Evolutionary conservation across 257 asterid species (phyloP), one percentile per base, ranked within the genome.

Genomic region (Solanum chiquidenum): DNA sequence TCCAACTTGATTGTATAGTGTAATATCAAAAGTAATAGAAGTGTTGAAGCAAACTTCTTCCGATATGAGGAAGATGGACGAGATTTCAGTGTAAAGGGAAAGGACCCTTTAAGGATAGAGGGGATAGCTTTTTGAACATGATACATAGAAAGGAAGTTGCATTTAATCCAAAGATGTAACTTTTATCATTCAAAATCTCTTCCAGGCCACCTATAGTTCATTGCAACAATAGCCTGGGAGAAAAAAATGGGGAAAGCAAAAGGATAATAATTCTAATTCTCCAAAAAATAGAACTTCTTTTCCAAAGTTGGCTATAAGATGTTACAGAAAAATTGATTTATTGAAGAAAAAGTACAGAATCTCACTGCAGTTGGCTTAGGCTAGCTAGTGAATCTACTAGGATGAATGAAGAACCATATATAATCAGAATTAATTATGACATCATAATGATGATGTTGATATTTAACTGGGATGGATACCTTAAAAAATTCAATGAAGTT

Each of bases 401-500:
- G 69, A 80, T 80, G 69, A 80, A 29, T 29, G 29, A 80, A 46
- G 69, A 80, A 29, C 62, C 38, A 29, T 49, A 14, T 18, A 29
- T 27, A 46, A 80, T 49, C 20, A 80, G 29, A 80, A 29, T 31
- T 49, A 49, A 9, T 46, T 16, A 9, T 49, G 85, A 80, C 66
- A 49, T 80, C 69, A 80, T 29, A 29, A 29, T 27, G 60, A 76
- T 76, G 60, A 40, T 12, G 5, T 40, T 40, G 83, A 76, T 40
- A 20, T 76, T n/a, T 87, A 83, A 83, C 82, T 69, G 60, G 85
- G 83, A 83, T 18, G 31, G 44, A 83, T 34, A 83, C 91, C 94
- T 92, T 87, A 88, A 90, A 90, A 87, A 90, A 84, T 84, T 90
- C 87, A 89, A 94, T 87, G 89, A 97, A 97, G 89, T 94, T 94